Evolutionary conservation across 2,329 filamentous ascomycete genomes (phyloP), one percentile per base, ranked within the genome.

Genomic region (Pleomassaria siparia): DNA sequence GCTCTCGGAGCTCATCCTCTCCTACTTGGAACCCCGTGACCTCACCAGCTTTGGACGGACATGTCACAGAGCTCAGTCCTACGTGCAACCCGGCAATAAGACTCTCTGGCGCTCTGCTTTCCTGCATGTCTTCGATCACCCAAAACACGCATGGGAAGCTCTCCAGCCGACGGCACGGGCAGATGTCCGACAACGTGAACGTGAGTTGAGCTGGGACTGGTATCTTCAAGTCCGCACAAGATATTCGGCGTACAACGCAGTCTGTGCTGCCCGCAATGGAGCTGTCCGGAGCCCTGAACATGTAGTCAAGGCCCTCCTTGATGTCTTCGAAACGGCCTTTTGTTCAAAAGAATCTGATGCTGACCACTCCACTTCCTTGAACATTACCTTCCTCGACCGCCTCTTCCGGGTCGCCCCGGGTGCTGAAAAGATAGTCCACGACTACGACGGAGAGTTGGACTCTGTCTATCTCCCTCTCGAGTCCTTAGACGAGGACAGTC

Each of bases 61-160:
- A 12, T 62, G 57, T 33, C 50, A 41, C 0, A 43, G 39, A 15
- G 57, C 58, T 11, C 43, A 39, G 28, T 43, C 40, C 33, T 60
- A 55, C 47, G 47, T 59, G n/a, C 49, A 43, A 6, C 54, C 57
- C 13, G 43, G 44, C 44, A 60, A 63, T 47, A 44, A 59, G 28
- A 21, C 55, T 8, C 50, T 63, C 15, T 63, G 60, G 60, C 47
- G 51, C 13, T 26, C 42, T 4, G 44, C 50, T 3, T 63, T 61
- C 36, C 41, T 60, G 4, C 54, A 61, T 1, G 13, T 51, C 11
- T 61, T 59, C 33, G 60, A 63, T 35, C 44, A 63, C 41, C 60
- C 60, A n/a, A 56, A 49, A 25, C 26, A 51, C 35, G 53, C 46
- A 20, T 63, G 58, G 56, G 26, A 32, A 2, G 13, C 10, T 9